Percentiles rank a stretch among this genome's conserved stretches.
phyloP scores from a whole-genome alignment of 2,329 filamentous ascomycete species.

The Thielaviopsis populi region DNA sequence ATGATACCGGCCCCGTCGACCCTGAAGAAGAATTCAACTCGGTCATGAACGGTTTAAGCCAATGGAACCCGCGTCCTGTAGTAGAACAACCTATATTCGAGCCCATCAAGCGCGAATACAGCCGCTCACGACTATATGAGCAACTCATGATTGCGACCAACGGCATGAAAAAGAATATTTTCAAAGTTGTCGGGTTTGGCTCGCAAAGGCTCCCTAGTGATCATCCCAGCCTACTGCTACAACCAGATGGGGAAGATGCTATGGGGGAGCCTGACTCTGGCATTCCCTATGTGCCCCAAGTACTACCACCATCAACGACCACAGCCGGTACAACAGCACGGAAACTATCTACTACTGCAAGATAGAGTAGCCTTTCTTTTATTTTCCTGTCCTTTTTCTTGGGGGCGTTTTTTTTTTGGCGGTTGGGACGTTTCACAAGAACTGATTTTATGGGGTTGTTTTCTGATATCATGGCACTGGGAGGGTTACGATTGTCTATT shows the following conservation, averaged over 20 bases:
- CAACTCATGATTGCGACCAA: conserved; percentile 53
- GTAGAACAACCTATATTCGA: conserved; percentile 48
- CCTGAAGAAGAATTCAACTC: conserved; percentile 86
- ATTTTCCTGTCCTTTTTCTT: background rate
- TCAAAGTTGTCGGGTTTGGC: conserved; percentile 42
- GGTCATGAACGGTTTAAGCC: conserved; percentile 67
- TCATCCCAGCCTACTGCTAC: conserved; percentile 26
- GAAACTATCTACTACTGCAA: background rate
- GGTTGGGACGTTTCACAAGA: no score
- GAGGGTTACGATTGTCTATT: background rate
- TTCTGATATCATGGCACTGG: background rate
- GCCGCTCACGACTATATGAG: conserved; percentile 47
- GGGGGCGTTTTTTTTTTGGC: no score
- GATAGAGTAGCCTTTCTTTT: background rate
- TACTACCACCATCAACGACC: conserved; percentile 29
- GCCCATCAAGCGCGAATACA: conserved; percentile 48
- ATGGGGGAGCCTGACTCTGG: conserved; percentile 41
- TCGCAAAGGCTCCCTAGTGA: conserved; percentile 38
- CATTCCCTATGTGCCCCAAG: conserved; percentile 24
- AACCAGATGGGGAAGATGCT: conserved; percentile 37
- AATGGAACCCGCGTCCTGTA: conserved; percentile 65
- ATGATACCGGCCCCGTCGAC: conserved; percentile 70
- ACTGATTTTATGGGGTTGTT: background rate
- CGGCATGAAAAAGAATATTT: conserved; percentile 49
- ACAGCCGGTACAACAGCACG: background rate